Evolutionary conservation across 2,329 filamentous ascomycete genomes (phyloP).

Genomic region (Capronia coronata): DNA sequence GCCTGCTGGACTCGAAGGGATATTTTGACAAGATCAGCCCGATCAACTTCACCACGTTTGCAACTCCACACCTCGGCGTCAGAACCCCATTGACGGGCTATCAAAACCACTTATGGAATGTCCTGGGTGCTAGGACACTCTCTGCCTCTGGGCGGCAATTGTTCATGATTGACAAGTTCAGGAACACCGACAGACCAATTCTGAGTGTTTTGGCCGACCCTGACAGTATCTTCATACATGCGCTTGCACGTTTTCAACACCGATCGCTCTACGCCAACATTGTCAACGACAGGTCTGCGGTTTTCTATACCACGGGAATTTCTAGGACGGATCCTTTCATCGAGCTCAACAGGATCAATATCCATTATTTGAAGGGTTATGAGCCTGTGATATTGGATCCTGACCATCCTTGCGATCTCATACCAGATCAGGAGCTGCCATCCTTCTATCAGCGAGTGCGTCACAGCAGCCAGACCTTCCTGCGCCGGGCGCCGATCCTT

Average conservation of each 20-base stretch:
- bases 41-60: conserved; percentile 92
- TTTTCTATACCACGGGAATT: conserved; percentile 77
- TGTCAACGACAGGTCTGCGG: conserved; percentile 73
- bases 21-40: conserved; percentile 73
- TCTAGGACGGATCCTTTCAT: conserved; percentile 70
- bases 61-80: conserved; percentile 74
- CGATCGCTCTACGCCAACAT: conserved; percentile 80
- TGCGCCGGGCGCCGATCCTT: conserved; percentile 57
- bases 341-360: conserved; percentile 58
- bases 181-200: conserved; percentile 72
- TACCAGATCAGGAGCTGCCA: conserved; percentile 33
- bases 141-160: conserved; percentile 80
- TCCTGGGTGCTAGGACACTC: conserved; percentile 72
- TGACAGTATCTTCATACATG: conserved; percentile 76
- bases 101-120: conserved; percentile 67
- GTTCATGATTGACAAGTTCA: conserved; percentile 79
- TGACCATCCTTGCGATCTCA: conserved; percentile 51
- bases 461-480: conserved; percentile 33
- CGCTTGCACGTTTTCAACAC: conserved; percentile 66
- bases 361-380: conserved; percentile 69
- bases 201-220: conserved; percentile 76
- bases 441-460: conserved; percentile 35
- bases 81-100: conserved; percentile 61
- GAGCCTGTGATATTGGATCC: conserved; percentile 69
- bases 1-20: conserved; percentile 73